Conservation (phyloP, 2,329 filamentous ascomycete genomes). For the Drechslerella coelobrocha region DNA sequence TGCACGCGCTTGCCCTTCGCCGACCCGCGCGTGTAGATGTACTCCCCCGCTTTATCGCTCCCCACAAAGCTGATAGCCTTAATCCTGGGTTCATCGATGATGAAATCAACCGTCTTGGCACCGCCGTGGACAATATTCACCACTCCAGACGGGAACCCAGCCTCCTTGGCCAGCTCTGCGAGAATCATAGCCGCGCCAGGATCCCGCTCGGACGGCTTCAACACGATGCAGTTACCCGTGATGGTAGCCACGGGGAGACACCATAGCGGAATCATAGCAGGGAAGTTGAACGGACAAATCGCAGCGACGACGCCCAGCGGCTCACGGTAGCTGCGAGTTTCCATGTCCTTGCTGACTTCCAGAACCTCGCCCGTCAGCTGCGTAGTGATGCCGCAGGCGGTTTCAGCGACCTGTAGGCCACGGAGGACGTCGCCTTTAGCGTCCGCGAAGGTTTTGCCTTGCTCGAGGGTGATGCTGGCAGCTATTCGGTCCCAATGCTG, state of each 20-base stretch:
- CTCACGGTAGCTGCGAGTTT: constrained; percentile 81
- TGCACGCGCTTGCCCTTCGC: constrained; percentile 88
- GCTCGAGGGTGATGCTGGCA: constrained; percentile 83
- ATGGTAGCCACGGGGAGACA: constrained; percentile 84
- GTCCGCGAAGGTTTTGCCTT: constrained; percentile 87
- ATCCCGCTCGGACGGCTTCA: constrained; percentile 87
- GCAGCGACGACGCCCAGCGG: constrained; percentile 80
- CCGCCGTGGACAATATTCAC: constrained; percentile 83
- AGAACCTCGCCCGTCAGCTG: constrained; percentile 82
- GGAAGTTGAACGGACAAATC: constrained; percentile 91
- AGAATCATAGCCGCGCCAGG: constrained; percentile 86
- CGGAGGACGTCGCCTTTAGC: constrained; percentile 81
- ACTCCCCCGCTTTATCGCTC: constrained; percentile 79
- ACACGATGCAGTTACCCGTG: constrained; percentile 80
- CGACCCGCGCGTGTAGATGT: constrained; percentile 79
- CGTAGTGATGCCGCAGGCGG: constrained; percentile 78
- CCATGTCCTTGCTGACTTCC: constrained; percentile 88
- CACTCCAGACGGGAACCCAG: constrained; percentile 80
- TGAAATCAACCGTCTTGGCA: constrained; percentile 82
- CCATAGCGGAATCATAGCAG: constrained; percentile 93
- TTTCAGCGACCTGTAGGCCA: constrained; percentile 83
- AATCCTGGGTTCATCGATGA: constrained; percentile 82
- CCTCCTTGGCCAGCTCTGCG: constrained; percentile 78
- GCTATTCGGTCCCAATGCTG: constrained; percentile 86
- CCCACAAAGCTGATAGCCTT: constrained; percentile 88